These are phyloP conservation scores for Withania somnifera DNA, from an alignment of 305 asterid species.

Conservation along the genomic window DNA sequence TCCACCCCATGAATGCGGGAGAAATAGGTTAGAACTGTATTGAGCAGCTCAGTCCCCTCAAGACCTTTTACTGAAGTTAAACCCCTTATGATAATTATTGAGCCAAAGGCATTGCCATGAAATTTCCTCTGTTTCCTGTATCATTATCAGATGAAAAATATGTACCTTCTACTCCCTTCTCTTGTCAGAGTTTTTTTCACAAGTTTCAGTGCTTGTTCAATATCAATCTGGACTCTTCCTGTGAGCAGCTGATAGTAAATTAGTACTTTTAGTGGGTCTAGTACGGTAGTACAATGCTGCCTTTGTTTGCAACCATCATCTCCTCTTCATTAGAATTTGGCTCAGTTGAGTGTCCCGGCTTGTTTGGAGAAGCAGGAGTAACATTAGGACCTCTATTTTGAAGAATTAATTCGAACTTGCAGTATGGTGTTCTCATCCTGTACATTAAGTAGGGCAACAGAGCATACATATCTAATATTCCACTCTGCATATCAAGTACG, in stretches of 20 bases:
- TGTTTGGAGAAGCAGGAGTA: conserved; percentile 44
- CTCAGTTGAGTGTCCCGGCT: conserved; percentile 53
- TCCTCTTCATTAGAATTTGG: conserved; percentile 74
- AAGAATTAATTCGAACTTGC: background rate
- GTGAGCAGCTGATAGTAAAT: conserved; percentile 49
- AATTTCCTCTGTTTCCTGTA: conserved; percentile 66
- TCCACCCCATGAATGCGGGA: conserved; percentile 97
- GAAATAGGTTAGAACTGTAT: conserved; percentile 79
- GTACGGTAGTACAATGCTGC: conserved; percentile 42
- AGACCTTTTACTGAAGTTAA: conserved; percentile 68
- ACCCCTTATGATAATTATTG: too few relatives aligned
- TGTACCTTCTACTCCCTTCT: conserved; percentile 77
- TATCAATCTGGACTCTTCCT: conserved; percentile 61
- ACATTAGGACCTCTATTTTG: conserved; percentile 63
- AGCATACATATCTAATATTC: conserved; percentile 72
- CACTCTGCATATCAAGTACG: conserved; percentile 76
- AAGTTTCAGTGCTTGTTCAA: conserved; percentile 71
- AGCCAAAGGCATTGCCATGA: conserved; percentile 51
- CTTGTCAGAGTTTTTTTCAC: conserved; percentile 70
- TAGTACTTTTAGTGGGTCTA: conserved; percentile 46
- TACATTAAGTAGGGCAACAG: background rate
- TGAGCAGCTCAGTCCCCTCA: conserved; percentile 90
- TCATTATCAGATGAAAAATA: conserved; percentile 66
- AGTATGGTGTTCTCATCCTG: background rate
- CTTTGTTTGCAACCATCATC: conserved; percentile 59